Evolutionary conservation across 2,329 filamentous ascomycete species (phyloP).

Genomic region (Dichotomopilus funicola): DNA sequence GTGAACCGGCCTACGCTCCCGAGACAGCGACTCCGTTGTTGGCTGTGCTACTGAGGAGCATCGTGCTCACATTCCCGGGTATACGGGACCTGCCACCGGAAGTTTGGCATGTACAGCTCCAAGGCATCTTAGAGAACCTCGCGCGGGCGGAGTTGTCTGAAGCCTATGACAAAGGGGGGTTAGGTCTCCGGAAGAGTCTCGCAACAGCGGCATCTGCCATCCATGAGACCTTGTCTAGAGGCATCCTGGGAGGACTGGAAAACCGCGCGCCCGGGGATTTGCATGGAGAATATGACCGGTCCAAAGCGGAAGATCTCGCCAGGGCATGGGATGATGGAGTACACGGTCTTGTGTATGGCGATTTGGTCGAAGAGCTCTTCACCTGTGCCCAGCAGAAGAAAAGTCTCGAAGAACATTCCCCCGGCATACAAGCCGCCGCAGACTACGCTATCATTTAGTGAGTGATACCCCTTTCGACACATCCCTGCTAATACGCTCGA

Average conservation of each 20-base stretch:
- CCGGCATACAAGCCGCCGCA: constrained; percentile 55
- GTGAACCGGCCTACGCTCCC: constrained; percentile 22
- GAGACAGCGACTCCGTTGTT: constrained; percentile 56
- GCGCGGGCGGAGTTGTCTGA: constrained; percentile 66
- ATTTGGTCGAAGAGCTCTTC: constrained; percentile 60
- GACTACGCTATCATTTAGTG: constrained; percentile 66
- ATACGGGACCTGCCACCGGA: constrained; percentile 54
- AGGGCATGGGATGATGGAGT: constrained; percentile 62
- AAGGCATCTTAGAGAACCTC: constrained; percentile 54
- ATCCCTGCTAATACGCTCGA: neutral
- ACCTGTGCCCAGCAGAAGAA: constrained; percentile 52
- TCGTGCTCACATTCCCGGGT: constrained; percentile 60
- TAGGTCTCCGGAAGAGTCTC: constrained; percentile 69
- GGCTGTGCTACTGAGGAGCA: constrained; percentile 59
- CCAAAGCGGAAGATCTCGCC: constrained; percentile 53
- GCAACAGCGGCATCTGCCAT: constrained; percentile 65
- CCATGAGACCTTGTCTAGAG: constrained; percentile 62
- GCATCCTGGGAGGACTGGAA: constrained; percentile 55
- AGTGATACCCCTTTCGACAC: constrained; percentile 25
- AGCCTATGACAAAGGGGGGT: constrained; percentile 71
- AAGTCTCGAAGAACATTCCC: constrained; percentile 57
- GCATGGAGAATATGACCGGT: constrained; percentile 46
- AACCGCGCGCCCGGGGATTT: constrained; percentile 24
- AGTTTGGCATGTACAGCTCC: constrained; percentile 60
- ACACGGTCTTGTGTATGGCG: constrained; percentile 60